Evolutionary conservation across 441 rosid genomes (phyloP), one percentile per base, ranked within the genome.

Genomic region (Francoa sonchifolia): DNA sequence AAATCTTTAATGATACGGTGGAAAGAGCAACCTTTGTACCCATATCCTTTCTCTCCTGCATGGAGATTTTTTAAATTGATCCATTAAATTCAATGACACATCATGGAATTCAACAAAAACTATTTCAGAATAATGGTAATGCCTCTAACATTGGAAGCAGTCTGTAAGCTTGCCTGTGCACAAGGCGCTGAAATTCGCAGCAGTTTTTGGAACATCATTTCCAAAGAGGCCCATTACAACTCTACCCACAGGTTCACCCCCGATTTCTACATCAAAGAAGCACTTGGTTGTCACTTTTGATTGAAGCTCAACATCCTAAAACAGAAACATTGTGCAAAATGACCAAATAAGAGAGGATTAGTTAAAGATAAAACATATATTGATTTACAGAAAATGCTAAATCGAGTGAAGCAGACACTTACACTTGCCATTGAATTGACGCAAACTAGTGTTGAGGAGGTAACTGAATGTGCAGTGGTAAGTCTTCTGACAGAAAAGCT

Each of bases 31-130:
- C 76, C 83, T 55, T 72, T 73, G 68, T 62, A 79, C 3, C 76
- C 81, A 39, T 61, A 75, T 8, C 77, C 76, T 11, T 73, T 73
- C 69, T 79, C 88, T 48, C 83, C 78, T 75, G 66, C 68, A 66
- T 2, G 21, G 19, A 8, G 17, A 28, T 18, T n/a, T 28, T 5
- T 19, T 25, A 33, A 6, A n/a, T 34, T 23, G 31, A 52, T 43
- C n/a, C 14, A 29, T 35, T 16, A 46, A 39, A 29, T 29, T 18
- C 34, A 44, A n/a, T 11, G 27, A 48, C 39, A 31, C 10, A 11
- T 13, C 23, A 33, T 5, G 15, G 12, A 40, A 11, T n/a, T 8
- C 15, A 40, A 40, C 5, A 39, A 5, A 6, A 17, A 42, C n/a
- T n/a, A n/a, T n/a, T n/a, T n/a, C n/a, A n/a, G n/a, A n/a, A n/a